A percentile compares a stretch with the other conserved stretches of the same genome.
phyloP scores from a whole-genome alignment of 345 rosid species.

The Euclidium syriacum region DNA sequence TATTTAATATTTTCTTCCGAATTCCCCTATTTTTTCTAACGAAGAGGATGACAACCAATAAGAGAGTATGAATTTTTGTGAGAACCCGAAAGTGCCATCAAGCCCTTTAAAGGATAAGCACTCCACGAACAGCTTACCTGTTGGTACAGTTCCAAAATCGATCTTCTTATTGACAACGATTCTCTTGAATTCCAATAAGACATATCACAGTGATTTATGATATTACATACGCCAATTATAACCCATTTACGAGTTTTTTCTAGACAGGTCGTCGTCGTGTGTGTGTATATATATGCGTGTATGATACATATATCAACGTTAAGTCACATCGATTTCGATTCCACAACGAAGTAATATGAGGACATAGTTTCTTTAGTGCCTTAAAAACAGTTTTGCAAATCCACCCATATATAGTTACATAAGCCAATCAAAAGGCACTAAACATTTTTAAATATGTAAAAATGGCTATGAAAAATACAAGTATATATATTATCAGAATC shows the following conservation, averaged over 20 bases:
- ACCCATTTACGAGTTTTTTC: not conserved
- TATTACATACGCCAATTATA: constrained; percentile 5
- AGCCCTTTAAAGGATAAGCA: not conserved
- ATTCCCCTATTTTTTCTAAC: not conserved
- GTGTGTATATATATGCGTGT: not conserved
- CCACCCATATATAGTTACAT: not conserved
- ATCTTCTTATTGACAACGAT: too few species aligned
- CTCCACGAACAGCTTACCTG: not conserved
- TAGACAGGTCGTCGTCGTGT: not conserved
- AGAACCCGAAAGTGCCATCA: not conserved
- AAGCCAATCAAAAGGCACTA: not conserved
- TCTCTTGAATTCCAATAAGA: too few species aligned
- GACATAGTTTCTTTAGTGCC: not conserved
- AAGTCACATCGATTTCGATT: constrained; percentile 8
- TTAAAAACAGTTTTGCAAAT: not conserved
- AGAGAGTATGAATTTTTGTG: not conserved
- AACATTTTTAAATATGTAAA: not conserved
- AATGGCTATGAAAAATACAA: not conserved
- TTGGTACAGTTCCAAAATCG: not conserved
- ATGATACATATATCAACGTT: not conserved
- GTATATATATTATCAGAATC: not conserved
- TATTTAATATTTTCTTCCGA: not conserved
- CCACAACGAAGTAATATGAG: not conserved
- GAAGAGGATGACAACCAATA: too few species aligned
- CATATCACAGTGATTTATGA: not conserved